Percentiles rank a stretch among this genome's conserved stretches.
Evolutionary conservation across 1,139 yeast genomes (phyloP).

Genomic region (Saccharomycopsis hybrid): DNA sequence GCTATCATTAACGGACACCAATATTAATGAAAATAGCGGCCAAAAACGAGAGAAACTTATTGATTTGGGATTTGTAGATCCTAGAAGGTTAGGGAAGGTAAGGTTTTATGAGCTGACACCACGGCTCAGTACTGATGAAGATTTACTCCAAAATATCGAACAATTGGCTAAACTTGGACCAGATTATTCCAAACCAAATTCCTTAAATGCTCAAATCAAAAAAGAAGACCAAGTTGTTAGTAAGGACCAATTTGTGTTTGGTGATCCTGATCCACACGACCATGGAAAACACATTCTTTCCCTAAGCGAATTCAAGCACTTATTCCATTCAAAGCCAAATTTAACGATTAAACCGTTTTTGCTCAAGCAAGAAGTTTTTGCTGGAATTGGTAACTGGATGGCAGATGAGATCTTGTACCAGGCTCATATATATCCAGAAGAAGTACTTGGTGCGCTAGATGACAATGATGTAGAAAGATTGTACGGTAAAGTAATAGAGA

Average conservation of each 20-base stretch:
- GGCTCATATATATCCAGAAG: constrained; percentile 29
- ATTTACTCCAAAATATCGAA: constrained; percentile 33
- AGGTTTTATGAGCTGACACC: constrained; percentile 33
- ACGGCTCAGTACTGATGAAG: constrained; percentile 30
- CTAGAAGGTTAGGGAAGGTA: constrained; percentile 50
- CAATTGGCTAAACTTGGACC: constrained; percentile 50
- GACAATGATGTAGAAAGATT: constrained; percentile 29
- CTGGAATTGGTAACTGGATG: constrained; percentile 67
- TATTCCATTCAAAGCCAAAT: constrained; percentile 35
- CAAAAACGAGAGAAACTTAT: no score
- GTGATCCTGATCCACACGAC: constrained; percentile 39
- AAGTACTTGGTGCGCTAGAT: constrained; percentile 27
- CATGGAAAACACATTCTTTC: constrained; percentile 13
- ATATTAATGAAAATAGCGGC: not conserved
- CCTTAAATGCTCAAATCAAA: not conserved
- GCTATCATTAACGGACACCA: constrained; percentile 26
- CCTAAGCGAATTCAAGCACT: constrained; percentile 38
- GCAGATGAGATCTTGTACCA: constrained; percentile 40
- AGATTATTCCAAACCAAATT: constrained; percentile 38
- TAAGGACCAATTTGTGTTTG: constrained; percentile 12
- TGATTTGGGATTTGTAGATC: constrained; percentile 49
- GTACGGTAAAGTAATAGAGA: constrained; percentile 39
- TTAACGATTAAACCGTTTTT: constrained; percentile 46
- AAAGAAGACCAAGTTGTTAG: not conserved
- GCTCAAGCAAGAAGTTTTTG: constrained; percentile 49